phyloP scores from a whole-genome alignment of 768 basidiomycete genomes.

The Xerocomus potaroensis region DNA sequence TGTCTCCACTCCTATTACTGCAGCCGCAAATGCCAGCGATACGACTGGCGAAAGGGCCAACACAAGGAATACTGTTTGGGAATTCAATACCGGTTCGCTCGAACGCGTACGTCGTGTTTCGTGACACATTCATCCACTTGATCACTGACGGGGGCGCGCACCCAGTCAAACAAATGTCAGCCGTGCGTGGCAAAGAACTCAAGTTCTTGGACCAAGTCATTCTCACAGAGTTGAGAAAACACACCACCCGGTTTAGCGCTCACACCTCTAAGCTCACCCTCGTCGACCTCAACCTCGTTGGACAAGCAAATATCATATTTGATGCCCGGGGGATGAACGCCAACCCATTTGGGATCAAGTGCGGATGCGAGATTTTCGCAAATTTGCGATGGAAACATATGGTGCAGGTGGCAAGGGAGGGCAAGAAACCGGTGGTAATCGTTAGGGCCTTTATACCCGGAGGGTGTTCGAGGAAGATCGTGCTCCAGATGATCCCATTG shows the following conservation, averaged over 20 bases:
- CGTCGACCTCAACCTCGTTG: slow-evolving; percentile 24
- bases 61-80: slow-evolving; percentile 26
- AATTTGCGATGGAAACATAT: slow-evolving; percentile 24
- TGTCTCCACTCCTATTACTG: slow-evolving; percentile 31
- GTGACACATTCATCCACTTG: no score
- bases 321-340: slow-evolving; percentile 17
- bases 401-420: slow-evolving; percentile 12
- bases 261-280: slow-evolving; percentile 19
- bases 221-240: slow-evolving; percentile 23
- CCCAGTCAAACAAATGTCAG: slow-evolving; percentile 22
- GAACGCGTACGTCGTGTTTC: slow-evolving; percentile 11
- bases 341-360: slow-evolving; percentile 25
- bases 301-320: slow-evolving; percentile 12
- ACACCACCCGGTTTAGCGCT: slow-evolving; percentile 5
- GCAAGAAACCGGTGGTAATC: slow-evolving; percentile 14
- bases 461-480: slow-evolving; percentile 24
- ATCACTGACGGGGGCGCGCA: not conserved
- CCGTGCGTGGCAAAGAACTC: slow-evolving; percentile 23
- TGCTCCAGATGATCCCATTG: slow-evolving; percentile 26
- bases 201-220: slow-evolving; percentile 26
- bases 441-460: slow-evolving; percentile 28
- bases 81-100: slow-evolving; percentile 18
- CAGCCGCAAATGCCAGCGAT: slow-evolving; percentile 22
- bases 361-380: slow-evolving; percentile 21
- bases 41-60: slow-evolving; percentile 25